Percentiles rank a stretch among this genome's conserved stretches.
phyloP scores from a whole-genome alignment of 208 protist genomes.

The Naegleria lovaniensis region DNA sequence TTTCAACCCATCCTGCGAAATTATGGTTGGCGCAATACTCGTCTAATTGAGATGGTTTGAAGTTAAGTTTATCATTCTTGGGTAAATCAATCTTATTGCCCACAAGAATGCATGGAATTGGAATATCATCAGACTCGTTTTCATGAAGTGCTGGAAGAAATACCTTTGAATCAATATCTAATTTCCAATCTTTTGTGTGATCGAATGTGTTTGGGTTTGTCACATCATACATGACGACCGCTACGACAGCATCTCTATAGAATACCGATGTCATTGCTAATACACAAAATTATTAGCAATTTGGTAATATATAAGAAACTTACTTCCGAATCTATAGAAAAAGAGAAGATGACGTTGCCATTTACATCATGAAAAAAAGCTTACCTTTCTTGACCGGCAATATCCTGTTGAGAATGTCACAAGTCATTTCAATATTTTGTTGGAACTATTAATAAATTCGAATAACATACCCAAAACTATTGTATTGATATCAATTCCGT shows the following conservation, averaged over 20 bases:
- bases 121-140: neutral
- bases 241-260: slow-evolving; percentile 52
- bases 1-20: slow-evolving; percentile 51
- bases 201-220: slow-evolving; percentile 43
- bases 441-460: neutral
- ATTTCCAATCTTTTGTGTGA: slow-evolving; percentile 40
- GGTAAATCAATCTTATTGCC: slow-evolving; percentile 4
- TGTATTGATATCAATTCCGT: too few species aligned
- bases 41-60: slow-evolving; percentile 36
- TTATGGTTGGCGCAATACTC: slow-evolving; percentile 46
- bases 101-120: neutral
- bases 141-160: slow-evolving; percentile 17
- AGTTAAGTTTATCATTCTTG: neutral
- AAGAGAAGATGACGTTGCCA: neutral
- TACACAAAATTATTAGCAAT: slow-evolving; percentile 18
- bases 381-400: neutral
- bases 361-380: neutral
- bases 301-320: neutral
- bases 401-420: neutral
- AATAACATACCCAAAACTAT: neutral
- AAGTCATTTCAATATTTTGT: neutral
- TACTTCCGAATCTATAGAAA: neutral
- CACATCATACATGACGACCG: slow-evolving; percentile 51
- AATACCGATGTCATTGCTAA: slow-evolving; percentile 53
- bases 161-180: slow-evolving; percentile 54